Evolutionary conservation across 768 basidiomycete species (phyloP).

Genomic region (Russula earlei): DNA sequence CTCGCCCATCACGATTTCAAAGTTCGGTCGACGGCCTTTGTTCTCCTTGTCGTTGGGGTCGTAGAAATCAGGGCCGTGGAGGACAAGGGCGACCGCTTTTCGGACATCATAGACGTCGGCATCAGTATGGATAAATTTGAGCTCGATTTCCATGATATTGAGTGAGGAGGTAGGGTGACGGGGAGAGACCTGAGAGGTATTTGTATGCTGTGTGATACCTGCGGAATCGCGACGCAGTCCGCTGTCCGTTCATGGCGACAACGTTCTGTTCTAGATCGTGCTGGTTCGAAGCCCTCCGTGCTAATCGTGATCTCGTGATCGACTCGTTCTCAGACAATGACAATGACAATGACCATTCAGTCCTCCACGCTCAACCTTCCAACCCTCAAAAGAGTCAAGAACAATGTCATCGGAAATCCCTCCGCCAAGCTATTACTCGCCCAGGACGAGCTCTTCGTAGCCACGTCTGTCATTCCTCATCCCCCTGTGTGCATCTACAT

Average conservation of each 20-base stretch:
- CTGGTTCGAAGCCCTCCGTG: no score
- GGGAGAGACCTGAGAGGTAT: not conserved
- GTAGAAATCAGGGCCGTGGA: slow-evolving; percentile 49
- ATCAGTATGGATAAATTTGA: slow-evolving; percentile 28
- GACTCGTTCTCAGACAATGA: slow-evolving; percentile 17
- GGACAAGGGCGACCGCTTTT: slow-evolving; percentile 41
- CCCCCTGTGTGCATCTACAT: not conserved
- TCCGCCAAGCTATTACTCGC: slow-evolving; percentile 55
- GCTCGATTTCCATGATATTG: slow-evolving; percentile 33
- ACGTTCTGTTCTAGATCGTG: no score
- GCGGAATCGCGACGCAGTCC: no score
- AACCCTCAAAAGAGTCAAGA: slow-evolving; percentile 60
- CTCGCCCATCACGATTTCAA: slow-evolving; percentile 45
- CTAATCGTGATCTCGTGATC: not conserved
- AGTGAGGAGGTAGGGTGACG: not conserved
- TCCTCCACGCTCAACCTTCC: slow-evolving; percentile 23
- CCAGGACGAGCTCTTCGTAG: slow-evolving; percentile 45
- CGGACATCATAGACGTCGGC: slow-evolving; percentile 49
- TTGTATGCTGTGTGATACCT: no score
- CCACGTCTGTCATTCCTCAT: slow-evolving; percentile 33
- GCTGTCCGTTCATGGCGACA: no score
- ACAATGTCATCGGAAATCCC: slow-evolving; percentile 71
- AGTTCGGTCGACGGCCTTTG: slow-evolving; percentile 39
- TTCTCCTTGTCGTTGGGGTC: slow-evolving; percentile 27
- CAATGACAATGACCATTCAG: slow-evolving; percentile 24